A percentile compares a stretch with the other conserved stretches of the same genome.
Conservation (phyloP, 495 filamentous ascomycete species). For the Lepraria neglecta region DNA sequence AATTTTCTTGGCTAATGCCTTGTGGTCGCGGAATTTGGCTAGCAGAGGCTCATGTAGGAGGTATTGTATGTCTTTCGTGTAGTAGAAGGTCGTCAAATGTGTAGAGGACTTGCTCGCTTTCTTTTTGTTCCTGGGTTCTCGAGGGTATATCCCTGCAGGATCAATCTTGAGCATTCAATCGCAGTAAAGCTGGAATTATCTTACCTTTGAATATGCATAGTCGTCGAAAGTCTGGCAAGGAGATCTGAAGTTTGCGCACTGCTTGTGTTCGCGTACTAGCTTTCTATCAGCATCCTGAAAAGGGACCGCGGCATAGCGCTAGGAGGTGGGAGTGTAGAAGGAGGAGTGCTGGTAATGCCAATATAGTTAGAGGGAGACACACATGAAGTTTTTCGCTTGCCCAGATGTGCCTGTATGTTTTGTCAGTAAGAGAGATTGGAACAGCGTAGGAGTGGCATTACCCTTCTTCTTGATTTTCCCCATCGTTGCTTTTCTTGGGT, state of each 20-base stretch:
- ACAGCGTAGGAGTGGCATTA: neutral
- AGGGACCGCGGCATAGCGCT: neutral
- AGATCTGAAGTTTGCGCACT: slow-evolving; percentile 94
- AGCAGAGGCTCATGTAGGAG: slow-evolving; percentile 95
- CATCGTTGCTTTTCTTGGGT: slow-evolving; percentile 45
- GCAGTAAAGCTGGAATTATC: neutral
- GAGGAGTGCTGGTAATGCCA: slow-evolving; percentile 27
- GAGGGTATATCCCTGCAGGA: slow-evolving; percentile 75
- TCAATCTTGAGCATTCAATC: neutral
- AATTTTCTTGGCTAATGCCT: slow-evolving; percentile 94
- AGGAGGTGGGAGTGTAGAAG: slow-evolving; percentile 18
- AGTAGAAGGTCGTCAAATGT: slow-evolving; percentile 93
- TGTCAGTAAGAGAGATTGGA: neutral
- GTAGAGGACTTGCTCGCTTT: slow-evolving; percentile 89
- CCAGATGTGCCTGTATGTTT: slow-evolving; percentile 63
- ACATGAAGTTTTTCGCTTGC: slow-evolving; percentile 97
- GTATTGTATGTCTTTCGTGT: slow-evolving; percentile 97
- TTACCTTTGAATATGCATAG: slow-evolving; percentile 96
- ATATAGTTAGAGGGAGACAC: neutral
- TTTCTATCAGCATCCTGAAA: neutral
- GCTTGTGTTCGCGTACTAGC: slow-evolving; percentile 65
- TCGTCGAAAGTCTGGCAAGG: slow-evolving; percentile 91
- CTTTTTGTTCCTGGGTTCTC: slow-evolving; percentile 93
- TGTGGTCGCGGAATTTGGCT: slow-evolving; percentile 93
- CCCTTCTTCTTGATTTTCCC: slow-evolving; percentile 72